Percentiles rank a stretch among this genome's conserved stretches.
Conservation (phyloP, 2,329 filamentous ascomycete species). For the Peltaster fructicola region DNA sequence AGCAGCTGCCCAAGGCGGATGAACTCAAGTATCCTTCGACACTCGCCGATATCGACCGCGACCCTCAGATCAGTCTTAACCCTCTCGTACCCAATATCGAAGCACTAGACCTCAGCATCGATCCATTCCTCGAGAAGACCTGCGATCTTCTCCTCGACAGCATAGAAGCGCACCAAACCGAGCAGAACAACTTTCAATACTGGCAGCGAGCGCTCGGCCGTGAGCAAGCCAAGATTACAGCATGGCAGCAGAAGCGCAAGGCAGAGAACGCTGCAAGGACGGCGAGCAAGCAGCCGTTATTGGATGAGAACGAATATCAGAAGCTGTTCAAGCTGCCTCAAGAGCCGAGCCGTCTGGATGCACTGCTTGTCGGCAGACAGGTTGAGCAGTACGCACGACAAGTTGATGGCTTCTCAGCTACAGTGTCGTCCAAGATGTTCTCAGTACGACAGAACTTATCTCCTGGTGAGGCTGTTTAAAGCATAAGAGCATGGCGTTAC, state of each 20-base stretch:
- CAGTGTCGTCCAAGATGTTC: slow-evolving; percentile 93
- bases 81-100: slow-evolving; percentile 80
- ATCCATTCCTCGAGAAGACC: slow-evolving; percentile 96
- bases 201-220: slow-evolving; percentile 86
- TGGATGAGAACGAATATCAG: slow-evolving; percentile 97
- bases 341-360: slow-evolving; percentile 83
- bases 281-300: slow-evolving; percentile 69
- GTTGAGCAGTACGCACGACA: slow-evolving; percentile 96
- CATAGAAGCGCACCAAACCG: slow-evolving; percentile 95
- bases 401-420: slow-evolving; percentile 87
- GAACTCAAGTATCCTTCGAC: slow-evolving; percentile 62
- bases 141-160: slow-evolving; percentile 90
- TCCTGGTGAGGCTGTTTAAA: slow-evolving; percentile 31
- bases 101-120: slow-evolving; percentile 77
- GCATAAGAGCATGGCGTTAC: no score
- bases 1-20: slow-evolving; percentile 36
- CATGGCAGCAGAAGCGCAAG: slow-evolving; percentile 95
- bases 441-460: slow-evolving; percentile 59
- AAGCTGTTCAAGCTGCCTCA: slow-evolving; percentile 93
- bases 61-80: slow-evolving; percentile 37
- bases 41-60: slow-evolving; percentile 56
- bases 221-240: slow-evolving; percentile 89
- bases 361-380: slow-evolving; percentile 86
- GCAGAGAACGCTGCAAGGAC: slow-evolving; percentile 76
- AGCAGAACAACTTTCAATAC: slow-evolving; percentile 97